These are phyloP conservation scores for Sordariomycetes sp. DNA, from an alignment of 2,329 filamentous ascomycete genomes.

Conservation along the genomic window DNA sequence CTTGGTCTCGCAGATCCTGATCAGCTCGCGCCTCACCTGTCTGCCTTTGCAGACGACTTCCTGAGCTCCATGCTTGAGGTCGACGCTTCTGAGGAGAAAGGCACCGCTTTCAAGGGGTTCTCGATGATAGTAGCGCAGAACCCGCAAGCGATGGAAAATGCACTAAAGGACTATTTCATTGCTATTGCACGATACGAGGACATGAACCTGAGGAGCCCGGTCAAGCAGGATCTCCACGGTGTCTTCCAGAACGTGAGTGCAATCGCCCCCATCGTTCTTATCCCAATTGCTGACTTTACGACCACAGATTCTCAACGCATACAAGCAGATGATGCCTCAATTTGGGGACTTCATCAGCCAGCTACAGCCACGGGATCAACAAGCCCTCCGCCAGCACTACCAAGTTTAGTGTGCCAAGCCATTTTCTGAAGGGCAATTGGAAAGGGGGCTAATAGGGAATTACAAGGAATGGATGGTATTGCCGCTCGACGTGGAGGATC, in stretches of 20 bases:
- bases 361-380: slow-evolving; percentile 38
- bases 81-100: slow-evolving; percentile 86
- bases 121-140: slow-evolving; percentile 76
- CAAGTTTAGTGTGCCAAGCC: too few relatives aligned
- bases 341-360: slow-evolving; percentile 46
- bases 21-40: slow-evolving; percentile 68
- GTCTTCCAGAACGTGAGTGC: slow-evolving; percentile 66
- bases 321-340: slow-evolving; percentile 50
- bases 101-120: slow-evolving; percentile 86
- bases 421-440: too few relatives aligned
- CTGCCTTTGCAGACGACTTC: slow-evolving; percentile 74
- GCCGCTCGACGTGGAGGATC: too few relatives aligned
- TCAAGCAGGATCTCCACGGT: slow-evolving; percentile 57
- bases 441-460: too few relatives aligned
- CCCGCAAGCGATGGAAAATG: slow-evolving; percentile 84
- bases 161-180: slow-evolving; percentile 71
- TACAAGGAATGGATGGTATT: too few relatives aligned
- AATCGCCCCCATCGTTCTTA: neutral
- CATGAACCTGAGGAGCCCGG: slow-evolving; percentile 47
- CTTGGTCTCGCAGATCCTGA: slow-evolving; percentile 73
- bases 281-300: slow-evolving; percentile 4
- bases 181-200: slow-evolving; percentile 73
- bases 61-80: slow-evolving; percentile 74
- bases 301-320: slow-evolving; percentile 40
- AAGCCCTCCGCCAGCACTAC: slow-evolving; percentile 39